Base-by-base conservation (phyloP, 495 filamentous ascomycete species). In the Diplogelasinospora grovesii region DNA sequence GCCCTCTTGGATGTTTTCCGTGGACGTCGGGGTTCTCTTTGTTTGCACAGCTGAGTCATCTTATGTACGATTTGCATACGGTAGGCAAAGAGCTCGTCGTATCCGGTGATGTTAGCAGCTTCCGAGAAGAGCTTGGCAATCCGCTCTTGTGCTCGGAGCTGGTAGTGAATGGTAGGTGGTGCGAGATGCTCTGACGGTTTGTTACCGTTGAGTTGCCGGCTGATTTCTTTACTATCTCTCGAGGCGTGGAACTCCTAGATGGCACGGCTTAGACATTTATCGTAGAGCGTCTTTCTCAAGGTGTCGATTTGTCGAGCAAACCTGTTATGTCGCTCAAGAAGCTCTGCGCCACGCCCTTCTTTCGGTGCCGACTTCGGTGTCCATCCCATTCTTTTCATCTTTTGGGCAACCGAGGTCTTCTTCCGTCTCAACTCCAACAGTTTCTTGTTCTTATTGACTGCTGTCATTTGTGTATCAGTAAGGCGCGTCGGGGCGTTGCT, bases 201-300 rank as follows among this genome's bases (percentile, higher is more conserved):
- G 28, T 5, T 13, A 13, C 28, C n/a, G n/a, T 31, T 31, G 11
- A 31, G n/a, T 14, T 31, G n/a, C n/a, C 28, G 28, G 16, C 4
- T 14, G 5, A 31, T 31, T 13, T 31, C n/a, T 31, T 31, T 4
- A 13, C 28, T 14, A 14, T 31, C 5, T 31, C 4, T 13, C n/a
- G 28, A 31, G 28, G 28, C 28, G n/a, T 31, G 28, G 28, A 31
- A 31, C 28, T 31, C 28, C n/a, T 31, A 14, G 28, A 31, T 31
- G n/a, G 28, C 28, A 5, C n/a, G 4, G n/a, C 11, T 6, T 31
- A 31, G 28, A 13, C 28, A 13, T 5, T 5, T 5, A 5, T 13
- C n/a, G n/a, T 31, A 31, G 5, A 13, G 28, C n/a, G 5, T 5
- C n/a, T 31, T 31, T 14, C 28, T 31, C n/a, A 31, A 31, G 28